Base-by-base conservation (phyloP, 208 protist species). In the Phytomonas francai region DNA sequence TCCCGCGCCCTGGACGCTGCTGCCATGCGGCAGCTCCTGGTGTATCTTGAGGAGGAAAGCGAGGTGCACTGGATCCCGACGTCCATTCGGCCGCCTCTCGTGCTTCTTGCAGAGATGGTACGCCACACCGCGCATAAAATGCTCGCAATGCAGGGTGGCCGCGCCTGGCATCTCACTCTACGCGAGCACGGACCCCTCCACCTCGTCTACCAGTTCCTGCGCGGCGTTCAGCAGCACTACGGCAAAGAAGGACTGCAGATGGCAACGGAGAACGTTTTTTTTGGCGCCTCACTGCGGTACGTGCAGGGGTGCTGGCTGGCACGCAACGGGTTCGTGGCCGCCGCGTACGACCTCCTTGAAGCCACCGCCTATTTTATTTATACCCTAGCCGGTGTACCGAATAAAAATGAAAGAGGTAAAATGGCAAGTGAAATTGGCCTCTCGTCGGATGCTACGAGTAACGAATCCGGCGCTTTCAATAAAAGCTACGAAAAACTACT, bases 281-380 rank as follows among this genome's bases (percentile, higher is more conserved):
- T 87, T 67, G 22, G 63, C 11, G 65, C 65, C 9, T 80, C 82
- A 8, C 75, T 81, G 16, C 77, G 71, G 16, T 90, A 87, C 63
- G 70, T 88, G 28, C 74, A 70, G 28, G 76, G 72, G 65, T 77
- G 79, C 58, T 77, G 68, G 39, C 73, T 88, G 22, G 63, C 74
- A 19, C 54, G 60, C 27, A 39, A 79, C 36, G 89, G 89, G 3
- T 90, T 74, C 70, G 76, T 84, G 6, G 68, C 81, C 12, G 78
- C 82, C 5, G 89, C 89, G 0, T 91, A 87, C 62, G 70, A 87
- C 22, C 56, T 77, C n/a, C 80, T 91, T 28, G 81, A 74, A 1
- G 71, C 58, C 4, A 27, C 91, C 22, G 66, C 61, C 27, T 67
- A 75, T 3, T 64, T 33, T 29, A 77, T 90, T 36, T 76, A 56